Conservation (phyloP, 2,329 filamentous ascomycete species). For the Aspergillus proliferans region DNA sequence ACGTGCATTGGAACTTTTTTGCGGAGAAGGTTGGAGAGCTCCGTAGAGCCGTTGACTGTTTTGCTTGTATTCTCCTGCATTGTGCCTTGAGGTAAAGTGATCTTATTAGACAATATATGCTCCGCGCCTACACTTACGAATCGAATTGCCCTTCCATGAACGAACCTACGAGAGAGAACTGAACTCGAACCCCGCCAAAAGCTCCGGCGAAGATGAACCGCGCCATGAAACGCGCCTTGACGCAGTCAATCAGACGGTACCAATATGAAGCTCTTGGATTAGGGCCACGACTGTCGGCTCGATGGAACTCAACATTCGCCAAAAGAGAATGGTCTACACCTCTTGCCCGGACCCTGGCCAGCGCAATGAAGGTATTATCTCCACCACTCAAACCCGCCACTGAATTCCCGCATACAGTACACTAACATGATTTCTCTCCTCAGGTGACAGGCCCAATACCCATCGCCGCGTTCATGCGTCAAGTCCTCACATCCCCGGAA, state of each 20-base stretch:
- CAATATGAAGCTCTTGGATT: conserved; percentile 10
- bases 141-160: background rate
- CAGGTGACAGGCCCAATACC: conserved; percentile 80
- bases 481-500: conserved; percentile 86
- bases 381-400: background rate
- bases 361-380: conserved; percentile 71
- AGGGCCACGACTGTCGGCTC: conserved; percentile 7
- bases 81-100: background rate
- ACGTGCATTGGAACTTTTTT: conserved; percentile 22
- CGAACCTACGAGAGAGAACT: background rate
- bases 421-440: conserved; percentile 19
- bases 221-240: conserved; percentile 22
- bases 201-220: conserved; percentile 19
- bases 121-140: background rate
- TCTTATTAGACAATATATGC: background rate
- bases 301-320: conserved; percentile 31
- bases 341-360: conserved; percentile 75
- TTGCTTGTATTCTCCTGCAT: background rate
- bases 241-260: conserved; percentile 18
- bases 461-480: conserved; percentile 93
- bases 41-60: background rate
- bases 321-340: conserved; percentile 81
- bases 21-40: conserved; percentile 20
- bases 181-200: background rate
- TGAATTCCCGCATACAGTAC: background rate